Evolutionary conservation across 1,139 yeast species (phyloP).

Genomic region (Protomyces arabidopsidicola): DNA sequence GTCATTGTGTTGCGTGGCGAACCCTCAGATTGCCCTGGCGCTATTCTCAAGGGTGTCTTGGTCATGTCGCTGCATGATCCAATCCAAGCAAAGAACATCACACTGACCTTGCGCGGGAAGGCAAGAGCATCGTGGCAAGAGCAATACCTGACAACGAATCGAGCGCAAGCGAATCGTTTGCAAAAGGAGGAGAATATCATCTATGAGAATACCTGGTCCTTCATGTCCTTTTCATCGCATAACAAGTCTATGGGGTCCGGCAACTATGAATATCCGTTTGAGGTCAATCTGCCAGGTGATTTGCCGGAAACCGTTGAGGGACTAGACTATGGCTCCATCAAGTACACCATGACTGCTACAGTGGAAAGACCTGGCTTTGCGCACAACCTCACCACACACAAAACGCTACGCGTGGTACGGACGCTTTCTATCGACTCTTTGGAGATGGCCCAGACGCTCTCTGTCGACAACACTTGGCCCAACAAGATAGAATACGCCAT

Average conservation of each 20-base stretch:
- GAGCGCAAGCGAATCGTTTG: slow-evolving; percentile 19
- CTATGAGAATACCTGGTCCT: slow-evolving; percentile 75
- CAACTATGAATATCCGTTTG: slow-evolving; percentile 86
- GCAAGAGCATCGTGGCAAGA: slow-evolving; percentile 47
- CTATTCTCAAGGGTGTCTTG: slow-evolving; percentile 67
- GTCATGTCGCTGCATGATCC: slow-evolving; percentile 76
- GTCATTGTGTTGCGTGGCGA: slow-evolving; percentile 76
- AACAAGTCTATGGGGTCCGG: slow-evolving; percentile 46
- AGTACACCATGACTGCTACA: slow-evolving; percentile 70
- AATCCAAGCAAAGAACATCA: slow-evolving; percentile 57
- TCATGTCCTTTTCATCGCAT: slow-evolving; percentile 47
- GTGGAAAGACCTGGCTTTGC: slow-evolving; percentile 80
- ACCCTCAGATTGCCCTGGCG: slow-evolving; percentile 72
- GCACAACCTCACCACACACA: slow-evolving; percentile 59
- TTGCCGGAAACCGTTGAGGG: slow-evolving; percentile 89
- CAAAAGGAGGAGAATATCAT: slow-evolving; percentile 57
- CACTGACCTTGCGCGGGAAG: slow-evolving; percentile 61
- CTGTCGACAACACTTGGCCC: slow-evolving; percentile 97
- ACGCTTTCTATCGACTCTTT: slow-evolving; percentile 83
- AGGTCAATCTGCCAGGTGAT: slow-evolving; percentile 76
- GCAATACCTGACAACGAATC: slow-evolving; percentile 2
- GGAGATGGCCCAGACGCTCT: slow-evolving; percentile 84
- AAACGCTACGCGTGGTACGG: slow-evolving; percentile 76
- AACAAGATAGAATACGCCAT: slow-evolving; percentile 83
- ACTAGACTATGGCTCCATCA: slow-evolving; percentile 74